Conservation (phyloP, 768 basidiomycete genomes). For the Cytidiella melzeri region DNA sequence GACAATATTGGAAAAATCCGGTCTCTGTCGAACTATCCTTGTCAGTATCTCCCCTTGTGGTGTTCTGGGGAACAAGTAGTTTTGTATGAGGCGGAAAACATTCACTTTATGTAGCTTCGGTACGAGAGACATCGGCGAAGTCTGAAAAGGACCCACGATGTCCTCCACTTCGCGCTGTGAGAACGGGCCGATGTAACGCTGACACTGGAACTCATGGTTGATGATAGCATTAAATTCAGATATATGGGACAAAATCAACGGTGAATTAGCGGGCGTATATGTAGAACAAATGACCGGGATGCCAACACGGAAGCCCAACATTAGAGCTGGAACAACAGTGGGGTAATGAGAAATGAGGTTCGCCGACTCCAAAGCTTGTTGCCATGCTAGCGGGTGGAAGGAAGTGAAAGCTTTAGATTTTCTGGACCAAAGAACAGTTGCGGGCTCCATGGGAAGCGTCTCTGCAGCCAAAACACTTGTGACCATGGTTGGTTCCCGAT, state of each 20-base stretch:
- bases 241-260: slow-evolving; percentile 26
- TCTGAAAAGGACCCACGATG: slow-evolving; percentile 35
- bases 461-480: slow-evolving; percentile 40
- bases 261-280: slow-evolving; percentile 27
- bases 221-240: slow-evolving; percentile 17
- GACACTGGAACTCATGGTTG: slow-evolving; percentile 28
- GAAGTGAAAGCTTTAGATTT: slow-evolving; percentile 24
- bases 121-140: no score
- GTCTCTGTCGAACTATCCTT: no score
- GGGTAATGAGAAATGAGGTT: slow-evolving; percentile 23
- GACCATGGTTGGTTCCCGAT: slow-evolving; percentile 20
- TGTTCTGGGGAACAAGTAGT: slow-evolving; percentile 21
- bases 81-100: slow-evolving; percentile 28
- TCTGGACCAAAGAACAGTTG: no score
- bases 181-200: slow-evolving; percentile 36
- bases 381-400: slow-evolving; percentile 28
- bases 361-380: slow-evolving; percentile 10
- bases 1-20: no score
- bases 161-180: slow-evolving; percentile 20
- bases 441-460: slow-evolving; percentile 32
- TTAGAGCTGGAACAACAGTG: slow-evolving; percentile 18
- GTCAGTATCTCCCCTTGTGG: no score
- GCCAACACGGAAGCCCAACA: slow-evolving; percentile 31
- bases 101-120: slow-evolving; percentile 11
- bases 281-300: slow-evolving; percentile 28